Evolutionary conservation across 1,284 basidiomycete genomes (phyloP).

Genomic region (Moesziomyces antarcticus): DNA sequence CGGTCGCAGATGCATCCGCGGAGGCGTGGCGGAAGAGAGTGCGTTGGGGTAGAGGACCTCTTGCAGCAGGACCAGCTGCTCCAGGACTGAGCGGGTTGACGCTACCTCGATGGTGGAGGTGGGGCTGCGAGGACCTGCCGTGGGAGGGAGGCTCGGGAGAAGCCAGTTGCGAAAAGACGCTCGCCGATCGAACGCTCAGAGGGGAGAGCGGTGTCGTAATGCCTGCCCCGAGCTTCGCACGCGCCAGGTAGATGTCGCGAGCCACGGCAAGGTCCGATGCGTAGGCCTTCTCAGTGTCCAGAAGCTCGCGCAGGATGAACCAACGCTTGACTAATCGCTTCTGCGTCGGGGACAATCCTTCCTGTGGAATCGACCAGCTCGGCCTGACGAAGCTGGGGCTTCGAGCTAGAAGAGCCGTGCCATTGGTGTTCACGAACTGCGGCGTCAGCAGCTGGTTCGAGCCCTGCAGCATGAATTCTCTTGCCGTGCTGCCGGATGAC

Average conservation of each 20-base stretch:
- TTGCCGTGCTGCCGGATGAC: slow-evolving; percentile 29
- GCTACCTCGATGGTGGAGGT: slow-evolving; percentile 28
- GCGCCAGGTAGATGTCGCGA: slow-evolving; percentile 77
- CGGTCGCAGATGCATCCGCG: slow-evolving; percentile 25
- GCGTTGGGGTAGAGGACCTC: slow-evolving; percentile 12
- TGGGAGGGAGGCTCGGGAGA: slow-evolving; percentile 23
- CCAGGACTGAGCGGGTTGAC: slow-evolving; percentile 8
- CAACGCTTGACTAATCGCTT: slow-evolving; percentile 76
- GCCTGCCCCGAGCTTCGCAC: slow-evolving; percentile 64
- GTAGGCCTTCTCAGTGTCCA: slow-evolving; percentile 81
- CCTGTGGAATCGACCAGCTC: slow-evolving; percentile 40
- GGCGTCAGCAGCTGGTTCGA: slow-evolving; percentile 17
- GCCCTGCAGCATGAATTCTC: slow-evolving; percentile 21
- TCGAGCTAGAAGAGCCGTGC: slow-evolving; percentile 14
- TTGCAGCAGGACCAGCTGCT: not conserved
- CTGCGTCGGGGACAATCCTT: slow-evolving; percentile 34
- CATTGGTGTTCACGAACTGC: slow-evolving; percentile 8
- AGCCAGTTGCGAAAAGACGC: slow-evolving; percentile 39
- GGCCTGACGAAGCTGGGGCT: slow-evolving; percentile 22
- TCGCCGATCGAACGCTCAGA: slow-evolving; percentile 27
- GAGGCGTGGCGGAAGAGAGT: slow-evolving; percentile 41
- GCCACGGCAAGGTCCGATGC: slow-evolving; percentile 87
- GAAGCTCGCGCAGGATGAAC: slow-evolving; percentile 80
- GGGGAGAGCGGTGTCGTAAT: slow-evolving; percentile 45
- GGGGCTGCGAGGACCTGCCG: slow-evolving; percentile 25